A percentile compares a stretch with the other conserved stretches of the same genome.
phyloP scores from a whole-genome alignment of 352 stramenopile species.

The Pythium aquatile region DNA sequence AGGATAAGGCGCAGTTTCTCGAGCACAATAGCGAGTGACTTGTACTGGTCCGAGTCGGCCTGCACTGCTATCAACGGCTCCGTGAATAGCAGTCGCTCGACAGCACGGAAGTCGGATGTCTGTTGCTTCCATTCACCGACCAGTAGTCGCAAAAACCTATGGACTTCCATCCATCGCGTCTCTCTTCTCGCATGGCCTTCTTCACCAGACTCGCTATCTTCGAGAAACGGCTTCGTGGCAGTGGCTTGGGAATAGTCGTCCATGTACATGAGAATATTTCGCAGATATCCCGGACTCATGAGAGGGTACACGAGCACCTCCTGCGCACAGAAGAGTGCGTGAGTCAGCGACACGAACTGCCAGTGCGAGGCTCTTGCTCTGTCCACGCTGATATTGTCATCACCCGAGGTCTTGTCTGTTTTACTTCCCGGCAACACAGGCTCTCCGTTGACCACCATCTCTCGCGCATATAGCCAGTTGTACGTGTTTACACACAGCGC shows the following conservation, averaged over 20 bases:
- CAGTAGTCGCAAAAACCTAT: constrained; percentile 60
- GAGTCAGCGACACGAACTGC: constrained; percentile 57
- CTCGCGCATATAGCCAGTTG: constrained; percentile 56
- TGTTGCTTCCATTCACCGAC: constrained; percentile 77
- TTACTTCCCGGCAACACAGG: constrained; percentile 7
- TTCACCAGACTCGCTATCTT: not conserved
- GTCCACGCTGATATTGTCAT: constrained; percentile 14
- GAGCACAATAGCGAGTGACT: constrained; percentile 18
- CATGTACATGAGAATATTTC: constrained; percentile 52
- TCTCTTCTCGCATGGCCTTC: not conserved
- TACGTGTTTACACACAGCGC: constrained; percentile 56
- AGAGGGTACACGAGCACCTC: constrained; percentile 73
- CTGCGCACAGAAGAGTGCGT: constrained; percentile 59
- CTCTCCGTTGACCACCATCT: constrained; percentile 58
- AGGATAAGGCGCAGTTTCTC: constrained; percentile 64
- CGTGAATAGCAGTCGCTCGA: constrained; percentile 49
- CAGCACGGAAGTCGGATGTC: constrained; percentile 45
- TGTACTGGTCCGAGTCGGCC: not conserved
- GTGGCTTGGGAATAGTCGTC: constrained; percentile 47
- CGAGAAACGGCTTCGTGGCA: constrained; percentile 22
- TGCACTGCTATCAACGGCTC: constrained; percentile 26
- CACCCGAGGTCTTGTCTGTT: not conserved
- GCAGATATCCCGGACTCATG: constrained; percentile 57
- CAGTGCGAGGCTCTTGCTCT: constrained; percentile 41
- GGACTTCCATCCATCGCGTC: constrained; percentile 53